These are phyloP conservation scores for Hordeum marinum DNA, from an alignment of 176 grass and related monocot species.

Conservation along the genomic window DNA sequence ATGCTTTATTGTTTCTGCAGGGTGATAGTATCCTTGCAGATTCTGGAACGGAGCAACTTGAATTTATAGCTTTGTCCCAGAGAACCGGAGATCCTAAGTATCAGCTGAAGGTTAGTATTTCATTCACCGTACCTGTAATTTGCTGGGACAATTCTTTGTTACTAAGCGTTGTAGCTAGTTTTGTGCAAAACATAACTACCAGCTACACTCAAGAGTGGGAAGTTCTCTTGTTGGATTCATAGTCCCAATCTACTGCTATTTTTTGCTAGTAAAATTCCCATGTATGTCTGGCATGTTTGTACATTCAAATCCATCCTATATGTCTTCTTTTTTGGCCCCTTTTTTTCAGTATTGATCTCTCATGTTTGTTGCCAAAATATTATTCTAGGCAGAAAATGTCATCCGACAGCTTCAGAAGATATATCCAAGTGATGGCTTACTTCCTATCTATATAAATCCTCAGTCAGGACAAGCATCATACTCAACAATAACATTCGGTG, in stretches of 20 bases:
- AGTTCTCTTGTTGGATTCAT: not conserved
- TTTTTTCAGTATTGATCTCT: slow-evolving; percentile 19
- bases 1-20: slow-evolving; percentile 42
- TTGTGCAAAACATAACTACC: not conserved
- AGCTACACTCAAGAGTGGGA: not conserved
- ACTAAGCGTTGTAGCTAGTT: not conserved
- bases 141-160: not conserved
- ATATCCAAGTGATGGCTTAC: slow-evolving; percentile 93
- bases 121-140: slow-evolving; percentile 11
- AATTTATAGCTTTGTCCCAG: slow-evolving; percentile 96
- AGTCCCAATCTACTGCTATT: not conserved
- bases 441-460: slow-evolving; percentile 97
- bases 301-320: not conserved
- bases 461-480: slow-evolving; percentile 79
- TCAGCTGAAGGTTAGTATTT: slow-evolving; percentile 72
- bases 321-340: not conserved
- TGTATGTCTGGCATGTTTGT: not conserved
- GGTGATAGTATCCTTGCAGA: slow-evolving; percentile 91
- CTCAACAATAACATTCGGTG: slow-evolving; percentile 99
- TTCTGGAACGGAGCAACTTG: slow-evolving; percentile 96
- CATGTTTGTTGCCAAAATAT: slow-evolving; percentile 10
- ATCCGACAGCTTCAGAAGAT: slow-evolving; percentile 92
- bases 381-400: slow-evolving; percentile 78
- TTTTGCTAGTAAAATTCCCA: not conserved
- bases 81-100: slow-evolving; percentile 92